Conservation (phyloP, 202 grass and related monocot genomes). For the Alloteropsis angusta region DNA sequence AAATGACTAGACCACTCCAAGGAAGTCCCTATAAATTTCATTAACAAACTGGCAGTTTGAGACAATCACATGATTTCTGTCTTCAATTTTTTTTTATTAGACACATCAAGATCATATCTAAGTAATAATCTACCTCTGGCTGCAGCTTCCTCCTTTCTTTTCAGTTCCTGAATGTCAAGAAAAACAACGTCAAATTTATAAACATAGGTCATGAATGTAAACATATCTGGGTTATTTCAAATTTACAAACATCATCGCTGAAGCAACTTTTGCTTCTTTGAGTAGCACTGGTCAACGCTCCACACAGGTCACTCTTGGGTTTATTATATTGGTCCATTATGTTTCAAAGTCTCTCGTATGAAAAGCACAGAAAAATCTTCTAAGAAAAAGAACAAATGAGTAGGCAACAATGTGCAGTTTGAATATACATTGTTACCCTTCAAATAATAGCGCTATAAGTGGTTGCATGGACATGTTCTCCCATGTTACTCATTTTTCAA, state of each 20-base stretch:
- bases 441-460: not conserved
- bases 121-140: constrained; percentile 50
- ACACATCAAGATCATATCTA: not conserved
- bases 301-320: not conserved
- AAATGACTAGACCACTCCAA: not conserved
- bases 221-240: constrained; percentile 7
- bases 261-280: not conserved
- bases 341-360: not conserved
- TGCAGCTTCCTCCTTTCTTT: constrained; percentile 89
- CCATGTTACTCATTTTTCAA: not conserved
- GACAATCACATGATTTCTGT: not conserved
- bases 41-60: not conserved
- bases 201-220: not conserved
- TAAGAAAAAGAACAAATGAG: not conserved
- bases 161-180: constrained; percentile 49
- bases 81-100: not conserved
- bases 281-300: not conserved
- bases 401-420: not conserved
- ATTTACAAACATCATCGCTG: not conserved
- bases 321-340: constrained; percentile 1
- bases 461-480: not conserved
- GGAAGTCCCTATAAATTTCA: not conserved
- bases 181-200: not conserved
- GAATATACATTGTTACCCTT: not conserved
- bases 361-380: not conserved